Percentiles rank a stretch among this genome's conserved stretches.
phyloP scores from a whole-genome alignment of 306 rosid genomes.

The Trifolium subterraneum region DNA sequence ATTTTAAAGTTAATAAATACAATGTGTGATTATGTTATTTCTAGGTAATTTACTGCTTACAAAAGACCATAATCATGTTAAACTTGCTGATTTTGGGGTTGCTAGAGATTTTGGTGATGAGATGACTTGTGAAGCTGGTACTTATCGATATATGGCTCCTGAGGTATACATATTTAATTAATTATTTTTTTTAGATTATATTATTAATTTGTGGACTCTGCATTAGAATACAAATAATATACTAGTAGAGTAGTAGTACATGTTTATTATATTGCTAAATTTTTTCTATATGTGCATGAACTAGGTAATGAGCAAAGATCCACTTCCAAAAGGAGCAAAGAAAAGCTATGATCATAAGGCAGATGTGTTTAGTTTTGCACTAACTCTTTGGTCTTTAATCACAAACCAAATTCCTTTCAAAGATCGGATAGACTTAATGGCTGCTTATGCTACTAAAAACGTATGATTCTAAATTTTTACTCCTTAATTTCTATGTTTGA shows the following conservation, averaged over 20 bases:
- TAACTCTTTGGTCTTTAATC: constrained; percentile 64
- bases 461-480: constrained; percentile 43
- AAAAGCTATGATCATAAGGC: constrained; percentile 65
- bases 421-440: constrained; percentile 54
- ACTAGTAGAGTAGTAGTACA: too few relatives aligned
- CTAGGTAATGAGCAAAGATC: constrained; percentile 32
- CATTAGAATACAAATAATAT: too few relatives aligned
- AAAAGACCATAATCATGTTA: neutral
- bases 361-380: constrained; percentile 70
- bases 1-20: neutral
- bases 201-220: too few relatives aligned
- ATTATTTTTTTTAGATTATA: neutral
- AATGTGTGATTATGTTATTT: neutral
- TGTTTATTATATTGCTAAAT: too few relatives aligned
- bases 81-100: constrained; percentile 26
- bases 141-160: constrained; percentile 40
- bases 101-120: constrained; percentile 28
- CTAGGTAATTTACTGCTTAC: constrained; percentile 23
- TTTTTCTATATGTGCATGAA: neutral
- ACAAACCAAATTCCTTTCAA: constrained; percentile 64
- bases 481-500: neutral
- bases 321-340: constrained; percentile 56
- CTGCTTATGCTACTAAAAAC: constrained; percentile 62
- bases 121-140: constrained; percentile 40
- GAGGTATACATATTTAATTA: constrained; percentile 9